A percentile compares a stretch with the other conserved stretches of the same genome.
These are phyloP conservation scores for Psilocybe cubensis DNA, from an alignment of 768 basidiomycete genomes.

Conservation along the genomic window DNA sequence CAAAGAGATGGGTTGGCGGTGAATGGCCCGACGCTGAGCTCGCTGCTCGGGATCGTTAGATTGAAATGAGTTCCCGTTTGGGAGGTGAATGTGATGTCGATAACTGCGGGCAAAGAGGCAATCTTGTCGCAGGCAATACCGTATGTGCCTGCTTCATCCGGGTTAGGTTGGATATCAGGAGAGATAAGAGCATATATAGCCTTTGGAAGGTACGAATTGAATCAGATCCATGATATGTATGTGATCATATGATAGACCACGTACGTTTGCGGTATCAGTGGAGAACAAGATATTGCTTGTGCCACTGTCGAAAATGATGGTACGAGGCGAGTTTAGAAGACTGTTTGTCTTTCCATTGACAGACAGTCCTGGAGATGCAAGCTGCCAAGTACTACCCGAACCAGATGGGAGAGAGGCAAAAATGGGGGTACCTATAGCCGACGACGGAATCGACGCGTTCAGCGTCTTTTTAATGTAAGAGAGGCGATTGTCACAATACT, in stretches of 20 bases:
- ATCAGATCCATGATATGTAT: background rate
- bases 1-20: slow-evolving; percentile 49
- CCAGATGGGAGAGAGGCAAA: slow-evolving; percentile 44
- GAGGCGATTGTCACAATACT: slow-evolving; percentile 7
- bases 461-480: slow-evolving; percentile 13
- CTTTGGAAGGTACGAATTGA: slow-evolving; percentile 27
- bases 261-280: slow-evolving; percentile 50
- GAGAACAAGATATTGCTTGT: slow-evolving; percentile 59
- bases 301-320: slow-evolving; percentile 60
- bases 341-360: slow-evolving; percentile 58
- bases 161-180: slow-evolving; percentile 55
- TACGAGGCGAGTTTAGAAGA: slow-evolving; percentile 40
- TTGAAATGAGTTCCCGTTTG: slow-evolving; percentile 52
- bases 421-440: slow-evolving; percentile 39
- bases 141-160: slow-evolving; percentile 56
- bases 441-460: slow-evolving; percentile 11
- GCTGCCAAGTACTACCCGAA: slow-evolving; percentile 44
- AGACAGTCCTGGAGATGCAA: slow-evolving; percentile 46
- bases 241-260: background rate
- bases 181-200: slow-evolving; percentile 63
- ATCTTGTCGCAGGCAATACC: slow-evolving; percentile 55
- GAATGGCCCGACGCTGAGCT: slow-evolving; percentile 63
- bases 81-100: slow-evolving; percentile 59
- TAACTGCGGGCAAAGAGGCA: slow-evolving; percentile 48
- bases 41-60: slow-evolving; percentile 58